Base-by-base conservation (phyloP, 2,329 filamentous ascomycete genomes). In the Chaetomiaceae sp. region DNA sequence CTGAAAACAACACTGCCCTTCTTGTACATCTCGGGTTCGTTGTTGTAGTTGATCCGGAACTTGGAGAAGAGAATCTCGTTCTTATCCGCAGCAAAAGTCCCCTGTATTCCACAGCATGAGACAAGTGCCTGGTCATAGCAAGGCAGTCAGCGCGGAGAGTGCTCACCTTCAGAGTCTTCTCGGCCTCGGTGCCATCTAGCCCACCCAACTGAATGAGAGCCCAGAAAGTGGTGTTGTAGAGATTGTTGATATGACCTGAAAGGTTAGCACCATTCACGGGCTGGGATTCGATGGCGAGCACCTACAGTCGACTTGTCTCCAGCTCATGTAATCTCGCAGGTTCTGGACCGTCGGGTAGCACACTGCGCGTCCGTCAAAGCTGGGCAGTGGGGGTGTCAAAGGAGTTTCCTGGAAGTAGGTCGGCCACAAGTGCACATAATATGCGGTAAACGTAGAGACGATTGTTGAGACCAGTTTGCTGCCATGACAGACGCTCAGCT, bases 171-270 rank as follows among this genome's bases (percentile, higher is more conserved):
- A 99, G 77, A 53, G 81, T 79, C 63, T 86, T 79, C 66, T 97
- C 92, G 0, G 93, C 93, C 52, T 89, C 86, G 44, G 83, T 85
- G 25, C 82, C 79, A 46, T 80, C 83, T 73, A 93, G 78, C 0
- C 85, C 87, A 2, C 88, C 91, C 42, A 82, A 73, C 57, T 89
- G 82, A 19, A 97, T 86, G 62, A 99, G 74, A 1, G 85, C 76
- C 93, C 93, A 99, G 67, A 97, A 97, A 0, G 89, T 89, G 0
- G 93, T 99, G 66, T 99, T 99, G 70, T 96, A 99, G 4, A 99
- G 79, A 63, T 99, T 99, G 68, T 99, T 99, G 62, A 99, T 95
- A 66, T 99, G 93, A 58, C 88, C 88, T 92, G 53, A 9, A 0
- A 10, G 31, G 66, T 54, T 63, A 59, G 58, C 45, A 58, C 44